Percentiles rank a stretch among this genome's conserved stretches.
phyloP scores from a whole-genome alignment of 768 basidiomycete genomes.

The Podaxis sp. region DNA sequence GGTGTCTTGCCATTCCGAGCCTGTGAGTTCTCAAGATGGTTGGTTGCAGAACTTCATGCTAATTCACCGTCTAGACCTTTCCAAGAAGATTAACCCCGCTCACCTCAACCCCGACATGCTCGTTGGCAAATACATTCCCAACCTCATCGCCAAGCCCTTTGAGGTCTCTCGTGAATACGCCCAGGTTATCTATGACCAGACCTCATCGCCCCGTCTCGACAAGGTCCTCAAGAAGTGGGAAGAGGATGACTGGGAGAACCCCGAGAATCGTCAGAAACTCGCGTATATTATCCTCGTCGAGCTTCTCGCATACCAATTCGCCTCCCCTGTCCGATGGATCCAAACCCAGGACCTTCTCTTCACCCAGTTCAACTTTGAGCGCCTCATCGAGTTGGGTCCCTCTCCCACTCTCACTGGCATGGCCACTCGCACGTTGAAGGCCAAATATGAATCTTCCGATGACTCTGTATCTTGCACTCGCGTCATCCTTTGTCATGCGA shows the following conservation, averaged over 20 bases:
- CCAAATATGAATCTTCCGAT: constrained; percentile 90
- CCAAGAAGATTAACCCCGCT: constrained; percentile 94
- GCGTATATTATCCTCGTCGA: constrained; percentile 97
- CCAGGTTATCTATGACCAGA: constrained; percentile 95
- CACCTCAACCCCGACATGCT: constrained; percentile 95
- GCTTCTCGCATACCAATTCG: constrained; percentile 96
- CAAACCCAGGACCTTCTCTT: constrained; percentile 97
- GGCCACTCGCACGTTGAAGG: constrained; percentile 87
- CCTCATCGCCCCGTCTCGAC: constrained; percentile 90
- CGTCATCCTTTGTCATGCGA: constrained; percentile 87
- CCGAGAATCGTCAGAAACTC: constrained; percentile 85
- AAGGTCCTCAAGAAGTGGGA: constrained; percentile 96
- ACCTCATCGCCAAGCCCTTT: constrained; percentile 89
- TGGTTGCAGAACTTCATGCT: neutral
- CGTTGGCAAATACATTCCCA: constrained; percentile 94
- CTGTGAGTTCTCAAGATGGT: constrained; percentile 53
- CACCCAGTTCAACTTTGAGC: constrained; percentile 81
- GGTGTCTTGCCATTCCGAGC: constrained; percentile 97
- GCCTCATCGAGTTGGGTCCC: constrained; percentile 94
- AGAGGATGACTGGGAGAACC: constrained; percentile 79
- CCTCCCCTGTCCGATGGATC: constrained; percentile 98
- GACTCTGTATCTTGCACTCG: constrained; percentile 80
- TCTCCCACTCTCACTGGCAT: constrained; percentile 96
- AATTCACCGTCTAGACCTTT: constrained; percentile 61
- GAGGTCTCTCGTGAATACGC: constrained; percentile 84